Base-by-base conservation (phyloP, 1,284 basidiomycete species). In the Hymenochaete sp. region DNA sequence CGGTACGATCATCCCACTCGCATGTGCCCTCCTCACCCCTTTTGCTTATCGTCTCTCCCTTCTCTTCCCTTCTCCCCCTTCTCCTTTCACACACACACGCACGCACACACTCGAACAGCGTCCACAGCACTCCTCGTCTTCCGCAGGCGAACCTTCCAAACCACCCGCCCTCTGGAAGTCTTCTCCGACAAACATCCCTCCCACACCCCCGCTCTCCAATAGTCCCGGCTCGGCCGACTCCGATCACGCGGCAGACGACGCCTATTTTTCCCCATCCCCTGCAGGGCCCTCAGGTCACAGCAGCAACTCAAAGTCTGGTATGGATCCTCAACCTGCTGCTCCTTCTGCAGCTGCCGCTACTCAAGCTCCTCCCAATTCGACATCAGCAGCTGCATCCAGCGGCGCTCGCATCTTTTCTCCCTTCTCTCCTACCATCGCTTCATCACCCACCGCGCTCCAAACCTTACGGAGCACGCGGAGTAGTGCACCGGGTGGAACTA, bases 211-310 rank as follows among this genome's bases (percentile, higher is more conserved):
- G 14, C 45, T 47, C 19, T 47, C 49, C 21, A 47, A 40, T 2
- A 47, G 45, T 28, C 49, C 49, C 7, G 44, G 33, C 22, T 50
- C 49, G 5, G 45, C 49, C 21, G 49, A 50, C 39, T 49, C 48
- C 26, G 41, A 26, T 13, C 19, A 42, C 26, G 25, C 31, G n/a
- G n/a, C n/a, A 22, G 47, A 48, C 10, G 49, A 50, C 8, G 39
- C 49, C 2, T 50, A 50, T 36, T 50, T 47, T 38, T 40, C 49
- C 19, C 6, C 44, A 35, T 27, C 35, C 16, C 28, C 31, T 25
- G 22, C 38, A 24, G n/a, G n/a, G n/a, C 46, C 42, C 26, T 29
- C 27, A 18, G 25, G 24, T 28, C 16, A 18, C 27, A 13, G 19
- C 42, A 19, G 29, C 19, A 5, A 10, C 4, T n/a, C 28, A 28